A percentile compares a stretch with the other conserved stretches of the same genome.
These are phyloP conservation scores for Suillus tomentosus DNA, from an alignment of 768 basidiomycete species.

Conservation along the genomic window DNA sequence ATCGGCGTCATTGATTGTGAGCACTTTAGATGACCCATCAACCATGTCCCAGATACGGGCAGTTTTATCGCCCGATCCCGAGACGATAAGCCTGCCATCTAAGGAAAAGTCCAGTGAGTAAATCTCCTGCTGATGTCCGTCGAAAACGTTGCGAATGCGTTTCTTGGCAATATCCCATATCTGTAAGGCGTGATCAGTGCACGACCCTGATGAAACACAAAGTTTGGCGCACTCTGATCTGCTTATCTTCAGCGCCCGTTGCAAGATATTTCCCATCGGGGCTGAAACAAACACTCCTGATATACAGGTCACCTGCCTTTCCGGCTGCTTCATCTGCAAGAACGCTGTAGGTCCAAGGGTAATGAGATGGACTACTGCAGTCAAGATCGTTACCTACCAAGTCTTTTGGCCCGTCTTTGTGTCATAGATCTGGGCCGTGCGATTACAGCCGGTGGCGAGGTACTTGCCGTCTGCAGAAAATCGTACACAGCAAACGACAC, in stretches of 20 bases:
- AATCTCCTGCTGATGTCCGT: conserved; percentile 36
- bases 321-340: conserved; percentile 74
- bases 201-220: background rate
- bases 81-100: conserved; percentile 36
- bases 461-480: conserved; percentile 34
- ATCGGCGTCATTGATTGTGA: conserved; percentile 27
- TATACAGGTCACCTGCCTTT: conserved; percentile 84
- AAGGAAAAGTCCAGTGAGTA: conserved; percentile 39
- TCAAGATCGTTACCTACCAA: conserved; percentile 54
- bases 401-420: conserved; percentile 83
- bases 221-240: conserved; percentile 31
- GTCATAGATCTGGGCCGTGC: conserved; percentile 94
- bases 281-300: conserved; percentile 40
- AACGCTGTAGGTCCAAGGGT: conserved; percentile 47
- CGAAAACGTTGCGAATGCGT: conserved; percentile 31
- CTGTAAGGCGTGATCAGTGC: conserved; percentile 19
- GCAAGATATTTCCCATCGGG: conserved; percentile 32
- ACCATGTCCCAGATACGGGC: conserved; percentile 38
- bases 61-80: conserved; percentile 39
- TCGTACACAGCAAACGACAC: conserved; percentile 34
- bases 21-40: conserved; percentile 35
- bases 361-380: conserved; percentile 12
- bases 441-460: conserved; percentile 65
- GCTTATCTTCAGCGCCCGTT: conserved; percentile 37
- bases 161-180: conserved; percentile 30